phyloP scores from a whole-genome alignment of 2,329 filamentous ascomycete species.

The Fusarium brachygibbosum region DNA sequence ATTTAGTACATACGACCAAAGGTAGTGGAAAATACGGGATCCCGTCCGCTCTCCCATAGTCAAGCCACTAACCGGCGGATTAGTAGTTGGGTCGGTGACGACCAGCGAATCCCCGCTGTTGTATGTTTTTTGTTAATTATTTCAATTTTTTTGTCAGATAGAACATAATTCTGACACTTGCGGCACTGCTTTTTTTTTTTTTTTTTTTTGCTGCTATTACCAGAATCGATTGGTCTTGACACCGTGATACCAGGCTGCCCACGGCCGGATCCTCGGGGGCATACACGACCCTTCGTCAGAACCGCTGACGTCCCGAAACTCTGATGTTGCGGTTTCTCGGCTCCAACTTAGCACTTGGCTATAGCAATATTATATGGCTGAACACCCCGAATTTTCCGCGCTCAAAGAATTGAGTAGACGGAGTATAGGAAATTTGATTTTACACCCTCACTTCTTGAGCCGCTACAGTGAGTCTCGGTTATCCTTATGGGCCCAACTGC shows the following conservation, averaged over 20 bases:
- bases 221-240: background rate
- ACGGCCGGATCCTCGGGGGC: background rate
- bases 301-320: background rate
- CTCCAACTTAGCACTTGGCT: constrained; percentile 10
- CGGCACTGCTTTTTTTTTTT: background rate
- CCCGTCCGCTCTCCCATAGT: background rate
- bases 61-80: background rate
- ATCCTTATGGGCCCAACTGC: background rate
- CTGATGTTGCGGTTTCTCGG: constrained; percentile 4
- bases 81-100: background rate
- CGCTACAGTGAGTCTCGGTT: background rate
- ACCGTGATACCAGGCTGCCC: background rate
- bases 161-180: background rate
- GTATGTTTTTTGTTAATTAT: background rate
- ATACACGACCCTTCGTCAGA: constrained; percentile 9
- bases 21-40: background rate
- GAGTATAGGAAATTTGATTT: background rate
- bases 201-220: background rate
- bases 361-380: background rate
- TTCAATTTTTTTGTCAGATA: background rate
- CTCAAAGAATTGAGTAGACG: background rate
- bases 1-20: background rate
- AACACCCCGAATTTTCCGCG: background rate
- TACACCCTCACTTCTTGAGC: too few relatives aligned
- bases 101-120: background rate